Evolutionary conservation across 345 rosid genomes (phyloP), one percentile per base, ranked within the genome.

Genomic region (Eucalyptus grandis): DNA sequence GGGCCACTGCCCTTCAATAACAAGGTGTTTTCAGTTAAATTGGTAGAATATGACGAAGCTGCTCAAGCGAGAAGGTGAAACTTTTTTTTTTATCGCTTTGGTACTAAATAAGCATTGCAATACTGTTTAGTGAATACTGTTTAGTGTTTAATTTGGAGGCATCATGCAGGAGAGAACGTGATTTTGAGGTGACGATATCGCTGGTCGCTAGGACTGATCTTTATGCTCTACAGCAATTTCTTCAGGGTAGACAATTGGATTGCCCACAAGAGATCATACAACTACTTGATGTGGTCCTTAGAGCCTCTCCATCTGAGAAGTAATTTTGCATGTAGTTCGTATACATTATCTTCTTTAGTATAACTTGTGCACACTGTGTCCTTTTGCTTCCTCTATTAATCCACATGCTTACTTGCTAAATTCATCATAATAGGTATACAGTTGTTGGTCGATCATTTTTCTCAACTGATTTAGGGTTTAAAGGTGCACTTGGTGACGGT

Each of bases 361-460:
- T 49, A 44, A n/a, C 43, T 47, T 51, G 21, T 49, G 37, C 26
- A 46, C 22, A 27, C 19, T 47, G 19, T 88, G 69, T 44, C 50
- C 16, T 13, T 53, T 26, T 22, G 17, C 44, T 40, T 56, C 77
- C n/a, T n/a, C 47, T 44, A n/a, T 65, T 1, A 17, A 31, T 67
- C 80, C 80, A 53, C 22, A 14, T 60, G 50, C 30, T 65, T 22
- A 11, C 34, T 31, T 51, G 43, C 15, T 27, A 43, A 37, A 16
- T 54, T 72, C 82, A 34, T 72, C 44, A 34, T 21, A 6, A 72
- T 43, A 96, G 97, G n/a, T 93, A 92, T 88, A 87, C 89, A 19
- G 89, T 88, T 58, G 95, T 93, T 22, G 99, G 99, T 62, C 93
- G 97, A 87, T 96, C 96, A 0, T 95, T 96, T 65, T 96, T 94